Evolutionary conservation across 129 eudicot species (phyloP).

Genomic region (Daucus carota): DNA sequence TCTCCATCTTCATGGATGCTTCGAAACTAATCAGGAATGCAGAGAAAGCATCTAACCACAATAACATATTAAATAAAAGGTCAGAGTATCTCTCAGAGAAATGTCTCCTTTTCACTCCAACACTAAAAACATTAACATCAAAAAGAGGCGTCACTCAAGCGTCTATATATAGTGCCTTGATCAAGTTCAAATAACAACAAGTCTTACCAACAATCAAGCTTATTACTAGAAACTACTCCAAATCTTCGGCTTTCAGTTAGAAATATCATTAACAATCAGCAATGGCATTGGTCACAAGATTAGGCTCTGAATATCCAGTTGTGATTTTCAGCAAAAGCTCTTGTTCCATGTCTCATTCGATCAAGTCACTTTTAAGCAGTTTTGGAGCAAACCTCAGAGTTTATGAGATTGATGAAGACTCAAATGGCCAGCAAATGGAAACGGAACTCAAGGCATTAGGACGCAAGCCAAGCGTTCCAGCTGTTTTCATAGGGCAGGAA

Average conservation of each 20-base stretch:
- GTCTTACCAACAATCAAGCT: not conserved
- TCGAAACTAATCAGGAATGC: not conserved
- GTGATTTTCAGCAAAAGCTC: slow-evolving; percentile 40
- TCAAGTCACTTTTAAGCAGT: slow-evolving; percentile 33
- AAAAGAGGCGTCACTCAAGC: not conserved
- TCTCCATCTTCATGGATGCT: slow-evolving; percentile 6
- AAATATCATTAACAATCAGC: not conserved
- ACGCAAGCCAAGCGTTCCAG: slow-evolving; percentile 23
- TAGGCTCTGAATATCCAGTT: slow-evolving; percentile 25
- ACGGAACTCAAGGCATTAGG: slow-evolving; percentile 24
- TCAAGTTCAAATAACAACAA: slow-evolving; percentile 1
- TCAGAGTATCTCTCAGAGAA: not conserved
- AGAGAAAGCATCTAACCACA: not conserved
- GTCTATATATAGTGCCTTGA: slow-evolving; percentile 14
- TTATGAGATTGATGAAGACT: slow-evolving; percentile 32
- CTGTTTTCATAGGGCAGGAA: slow-evolving; percentile 27
- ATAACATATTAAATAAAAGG: not conserved
- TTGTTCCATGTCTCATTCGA: slow-evolving; percentile 35
- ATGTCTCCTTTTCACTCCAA: not conserved
- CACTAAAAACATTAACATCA: not conserved
- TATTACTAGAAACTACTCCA: not conserved
- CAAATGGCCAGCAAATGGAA: slow-evolving; percentile 32
- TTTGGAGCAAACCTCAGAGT: slow-evolving; percentile 39
- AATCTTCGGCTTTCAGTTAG: not conserved
- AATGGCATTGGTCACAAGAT: slow-evolving; percentile 27